Conservation (phyloP, 2,329 filamentous ascomycete species). For the Colletotrichum plurivorum region DNA sequence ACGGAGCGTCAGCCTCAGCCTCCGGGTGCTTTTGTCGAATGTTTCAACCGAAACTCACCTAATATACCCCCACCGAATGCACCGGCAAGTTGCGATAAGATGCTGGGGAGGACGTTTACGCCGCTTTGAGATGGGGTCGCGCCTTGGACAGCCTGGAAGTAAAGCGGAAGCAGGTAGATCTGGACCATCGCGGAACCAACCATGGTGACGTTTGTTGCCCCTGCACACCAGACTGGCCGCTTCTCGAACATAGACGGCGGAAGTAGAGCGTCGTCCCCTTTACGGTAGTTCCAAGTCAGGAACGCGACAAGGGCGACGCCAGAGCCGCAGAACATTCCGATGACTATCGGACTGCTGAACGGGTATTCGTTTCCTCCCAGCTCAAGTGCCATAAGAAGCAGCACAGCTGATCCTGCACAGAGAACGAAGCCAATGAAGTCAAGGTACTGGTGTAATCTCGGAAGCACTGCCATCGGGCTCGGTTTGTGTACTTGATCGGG, state of each 20-base stretch:
- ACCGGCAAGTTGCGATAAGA: slow-evolving; percentile 44
- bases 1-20: neutral
- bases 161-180: slow-evolving; percentile 52
- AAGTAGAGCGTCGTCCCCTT: slow-evolving; percentile 46
- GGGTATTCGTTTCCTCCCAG: slow-evolving; percentile 48
- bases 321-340: slow-evolving; percentile 44
- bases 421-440: slow-evolving; percentile 43
- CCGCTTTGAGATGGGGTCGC: slow-evolving; percentile 50
- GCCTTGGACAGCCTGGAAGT: slow-evolving; percentile 50
- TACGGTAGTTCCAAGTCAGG: slow-evolving; percentile 43
- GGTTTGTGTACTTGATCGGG: slow-evolving; percentile 52
- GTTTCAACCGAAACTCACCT: slow-evolving; percentile 40
- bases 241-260: slow-evolving; percentile 41
- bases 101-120: slow-evolving; percentile 49
- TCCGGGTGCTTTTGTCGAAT: neutral
- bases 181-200: slow-evolving; percentile 35
- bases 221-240: slow-evolving; percentile 49
- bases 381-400: slow-evolving; percentile 52
- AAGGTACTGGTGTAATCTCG: slow-evolving; percentile 53
- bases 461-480: slow-evolving; percentile 49
- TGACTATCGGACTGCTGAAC: slow-evolving; percentile 45
- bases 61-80: slow-evolving; percentile 43
- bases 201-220: slow-evolving; percentile 55
- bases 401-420: slow-evolving; percentile 49
- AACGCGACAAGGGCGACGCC: slow-evolving; percentile 43